Conservation (phyloP, 2,329 filamentous ascomycete species). For the Colletotrichum echinochloae region DNA sequence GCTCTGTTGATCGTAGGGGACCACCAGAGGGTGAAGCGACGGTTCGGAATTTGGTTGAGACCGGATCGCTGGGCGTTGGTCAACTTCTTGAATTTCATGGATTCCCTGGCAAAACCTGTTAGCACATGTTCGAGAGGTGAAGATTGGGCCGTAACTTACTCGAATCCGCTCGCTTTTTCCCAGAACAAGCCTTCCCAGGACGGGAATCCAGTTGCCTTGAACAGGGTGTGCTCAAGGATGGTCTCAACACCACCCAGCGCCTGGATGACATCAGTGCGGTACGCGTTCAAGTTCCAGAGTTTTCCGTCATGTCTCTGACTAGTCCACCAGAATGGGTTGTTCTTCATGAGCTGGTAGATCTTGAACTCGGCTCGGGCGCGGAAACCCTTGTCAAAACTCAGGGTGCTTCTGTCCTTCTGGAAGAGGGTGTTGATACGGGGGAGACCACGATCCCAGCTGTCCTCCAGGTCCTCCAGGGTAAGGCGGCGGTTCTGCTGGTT, state of each 20-base stretch:
- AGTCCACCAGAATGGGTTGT: slow-evolving; percentile 99
- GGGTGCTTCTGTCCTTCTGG: slow-evolving; percentile 96
- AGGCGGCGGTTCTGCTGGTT: slow-evolving; percentile 96
- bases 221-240: slow-evolving; percentile 95
- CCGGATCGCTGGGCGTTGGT: slow-evolving; percentile 97
- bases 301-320: slow-evolving; percentile 97
- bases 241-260: slow-evolving; percentile 96
- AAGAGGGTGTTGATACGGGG: slow-evolving; percentile 99
- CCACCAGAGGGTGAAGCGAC: slow-evolving; percentile 99
- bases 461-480: slow-evolving; percentile 95
- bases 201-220: slow-evolving; percentile 96
- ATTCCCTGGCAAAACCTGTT: slow-evolving; percentile 48
- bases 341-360: slow-evolving; percentile 98
- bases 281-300: slow-evolving; percentile 95
- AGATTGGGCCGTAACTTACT: background rate
- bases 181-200: slow-evolving; percentile 98
- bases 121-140: background rate
- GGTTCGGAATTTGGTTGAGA: slow-evolving; percentile 98
- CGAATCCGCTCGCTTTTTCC: slow-evolving; percentile 66
- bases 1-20: slow-evolving; percentile 92
- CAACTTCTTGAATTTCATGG: slow-evolving; percentile 99
- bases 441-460: slow-evolving; percentile 97
- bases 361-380: slow-evolving; percentile 96
- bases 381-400: slow-evolving; percentile 99
- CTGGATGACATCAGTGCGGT: slow-evolving; percentile 96